Conservation (phyloP, 208 protist genomes). For the Novymonas esmeraldas region DNA sequence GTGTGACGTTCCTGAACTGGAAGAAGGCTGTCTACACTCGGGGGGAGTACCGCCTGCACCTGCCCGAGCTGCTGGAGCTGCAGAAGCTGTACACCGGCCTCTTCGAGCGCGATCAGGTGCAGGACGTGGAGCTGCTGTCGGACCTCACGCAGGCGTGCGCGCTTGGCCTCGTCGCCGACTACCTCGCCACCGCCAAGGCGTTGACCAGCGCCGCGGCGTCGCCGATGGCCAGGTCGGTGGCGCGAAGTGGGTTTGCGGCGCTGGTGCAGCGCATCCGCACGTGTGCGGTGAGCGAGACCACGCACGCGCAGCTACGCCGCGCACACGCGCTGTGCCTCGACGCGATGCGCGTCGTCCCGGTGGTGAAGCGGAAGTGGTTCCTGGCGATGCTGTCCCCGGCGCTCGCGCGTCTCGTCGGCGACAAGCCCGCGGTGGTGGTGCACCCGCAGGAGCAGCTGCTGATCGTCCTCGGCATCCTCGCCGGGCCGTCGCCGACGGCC, state of each 20-base stretch:
- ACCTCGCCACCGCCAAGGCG: slow-evolving; percentile 1
- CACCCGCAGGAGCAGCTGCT: slow-evolving; percentile 83
- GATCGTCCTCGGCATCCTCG: slow-evolving; percentile 52
- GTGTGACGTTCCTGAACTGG: slow-evolving; percentile 59
- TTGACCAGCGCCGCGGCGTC: not conserved
- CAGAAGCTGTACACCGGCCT: slow-evolving; percentile 21
- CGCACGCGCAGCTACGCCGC: slow-evolving; percentile 51
- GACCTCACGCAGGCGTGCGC: slow-evolving; percentile 23
- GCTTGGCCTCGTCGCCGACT: slow-evolving; percentile 20
- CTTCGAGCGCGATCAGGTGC: slow-evolving; percentile 14
- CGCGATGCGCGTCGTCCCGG: slow-evolving; percentile 39
- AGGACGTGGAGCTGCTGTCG: slow-evolving; percentile 23
- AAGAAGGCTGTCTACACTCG: slow-evolving; percentile 32
- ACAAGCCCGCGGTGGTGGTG: slow-evolving; percentile 24
- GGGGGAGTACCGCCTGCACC: slow-evolving; percentile 46
- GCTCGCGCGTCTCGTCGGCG: slow-evolving; percentile 52
- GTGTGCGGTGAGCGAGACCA: slow-evolving; percentile 35
- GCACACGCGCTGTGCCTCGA: slow-evolving; percentile 61
- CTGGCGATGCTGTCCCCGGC: slow-evolving; percentile 58
- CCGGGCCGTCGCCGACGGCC: slow-evolving; percentile 31
- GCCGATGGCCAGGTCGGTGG: not conserved
- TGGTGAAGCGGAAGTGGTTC: slow-evolving; percentile 50
- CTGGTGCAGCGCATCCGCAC: slow-evolving; percentile 20
- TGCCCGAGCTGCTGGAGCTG: slow-evolving; percentile 26
- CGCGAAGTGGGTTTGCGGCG: not conserved